Evolutionary conservation across 257 asterid genomes (phyloP).

Genomic region (Solanum medicagineum): DNA sequence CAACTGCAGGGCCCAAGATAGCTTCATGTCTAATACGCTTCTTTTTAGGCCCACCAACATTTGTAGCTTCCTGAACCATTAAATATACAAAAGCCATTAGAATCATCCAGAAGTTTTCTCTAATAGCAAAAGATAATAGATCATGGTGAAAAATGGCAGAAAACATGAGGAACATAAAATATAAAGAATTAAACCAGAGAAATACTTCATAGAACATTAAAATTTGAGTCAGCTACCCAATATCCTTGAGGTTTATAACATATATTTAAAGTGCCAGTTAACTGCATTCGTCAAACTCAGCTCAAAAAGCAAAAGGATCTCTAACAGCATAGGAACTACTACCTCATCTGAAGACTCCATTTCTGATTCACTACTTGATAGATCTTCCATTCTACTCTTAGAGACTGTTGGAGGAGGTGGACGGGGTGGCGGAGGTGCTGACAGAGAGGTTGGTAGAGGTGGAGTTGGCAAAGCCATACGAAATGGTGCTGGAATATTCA

Average conservation of each 20-base stretch:
- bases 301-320: not conserved
- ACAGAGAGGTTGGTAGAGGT: constrained; percentile 52
- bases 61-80: constrained; percentile 40
- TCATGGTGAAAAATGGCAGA: not conserved
- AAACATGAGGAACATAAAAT: not conserved
- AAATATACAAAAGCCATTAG: constrained; percentile 5
- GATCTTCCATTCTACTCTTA: constrained; percentile 22
- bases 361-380: constrained; percentile 73
- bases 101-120: not conserved
- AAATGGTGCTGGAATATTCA: constrained; percentile 97
- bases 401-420: constrained; percentile 43
- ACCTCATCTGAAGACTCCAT: constrained; percentile 98
- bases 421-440: constrained; percentile 40
- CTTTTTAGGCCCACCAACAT: constrained; percentile 26
- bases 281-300: not conserved
- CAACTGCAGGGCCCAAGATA: constrained; percentile 82
- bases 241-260: not conserved
- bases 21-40: constrained; percentile 61
- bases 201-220: not conserved
- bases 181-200: not conserved
- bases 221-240: not conserved
- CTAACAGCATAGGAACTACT: not conserved
- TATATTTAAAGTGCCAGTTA: not conserved
- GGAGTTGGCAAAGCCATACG: constrained; percentile 88
- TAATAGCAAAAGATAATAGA: not conserved